A percentile compares a stretch with the other conserved stretches of the same genome.
Conservation (phyloP, 129 eudicot genomes). For the Centella asiatica region DNA sequence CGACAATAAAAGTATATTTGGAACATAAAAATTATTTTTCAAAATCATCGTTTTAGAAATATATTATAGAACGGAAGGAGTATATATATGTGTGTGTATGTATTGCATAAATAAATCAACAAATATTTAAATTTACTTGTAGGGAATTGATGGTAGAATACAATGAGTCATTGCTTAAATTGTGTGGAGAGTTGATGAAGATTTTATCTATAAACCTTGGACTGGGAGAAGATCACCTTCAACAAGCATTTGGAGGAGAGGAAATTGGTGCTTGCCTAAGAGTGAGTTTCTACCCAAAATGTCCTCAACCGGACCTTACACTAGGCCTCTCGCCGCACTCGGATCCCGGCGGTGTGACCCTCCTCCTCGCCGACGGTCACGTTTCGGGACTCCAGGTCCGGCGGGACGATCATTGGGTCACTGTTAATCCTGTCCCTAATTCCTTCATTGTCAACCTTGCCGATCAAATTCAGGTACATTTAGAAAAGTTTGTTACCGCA, state of each 20-base stretch:
- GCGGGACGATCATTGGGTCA: constrained; percentile 42
- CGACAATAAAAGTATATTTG: too few relatives aligned
- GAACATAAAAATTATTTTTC: too few relatives aligned
- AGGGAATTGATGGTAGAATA: constrained; percentile 40
- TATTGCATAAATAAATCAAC: too few relatives aligned
- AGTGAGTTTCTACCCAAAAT: constrained; percentile 55
- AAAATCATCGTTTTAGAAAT: too few relatives aligned
- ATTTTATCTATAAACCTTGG: constrained; percentile 55
- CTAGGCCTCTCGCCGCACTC: constrained; percentile 63
- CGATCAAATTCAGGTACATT: constrained; percentile 65
- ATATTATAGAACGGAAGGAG: too few relatives aligned
- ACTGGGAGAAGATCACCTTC: constrained; percentile 37
- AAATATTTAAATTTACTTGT: constrained; percentile 16
- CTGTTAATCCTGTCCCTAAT: constrained; percentile 48
- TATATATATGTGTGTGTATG: too few relatives aligned
- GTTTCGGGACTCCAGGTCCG: constrained; percentile 66
- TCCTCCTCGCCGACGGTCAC: constrained; percentile 41
- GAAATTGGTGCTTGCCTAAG: constrained; percentile 43
- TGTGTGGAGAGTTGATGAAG: constrained; percentile 38
- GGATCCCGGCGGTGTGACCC: constrained; percentile 60
- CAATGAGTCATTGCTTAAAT: constrained; percentile 28
- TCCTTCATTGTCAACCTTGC: constrained; percentile 61
- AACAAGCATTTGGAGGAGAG: constrained; percentile 49
- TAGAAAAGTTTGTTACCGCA: too few relatives aligned
- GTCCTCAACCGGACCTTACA: constrained; percentile 71